Conservation (phyloP, 805 yeast species). For the Wickerhamiella kazuoi region DNA sequence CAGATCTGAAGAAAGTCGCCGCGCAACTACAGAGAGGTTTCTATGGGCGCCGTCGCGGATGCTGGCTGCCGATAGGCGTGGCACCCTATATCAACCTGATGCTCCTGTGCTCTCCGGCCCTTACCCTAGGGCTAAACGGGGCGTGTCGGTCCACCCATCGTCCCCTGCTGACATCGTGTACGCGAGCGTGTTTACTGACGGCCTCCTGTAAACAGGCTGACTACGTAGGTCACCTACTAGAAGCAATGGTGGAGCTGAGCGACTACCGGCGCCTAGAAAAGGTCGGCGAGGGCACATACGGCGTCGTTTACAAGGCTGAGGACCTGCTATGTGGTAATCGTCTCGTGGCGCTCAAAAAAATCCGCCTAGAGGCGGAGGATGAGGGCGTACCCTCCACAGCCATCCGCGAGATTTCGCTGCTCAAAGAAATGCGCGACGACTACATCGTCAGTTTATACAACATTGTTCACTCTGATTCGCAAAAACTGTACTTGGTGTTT, state of each 20-base stretch:
- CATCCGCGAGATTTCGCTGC: constrained; percentile 81
- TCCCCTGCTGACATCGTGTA: too few species aligned
- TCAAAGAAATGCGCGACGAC: constrained; percentile 86
- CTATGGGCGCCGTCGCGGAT: too few species aligned
- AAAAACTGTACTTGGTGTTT: constrained; percentile 80
- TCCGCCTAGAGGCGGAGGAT: constrained; percentile 86
- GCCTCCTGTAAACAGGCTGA: background rate
- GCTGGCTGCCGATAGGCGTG: too few species aligned
- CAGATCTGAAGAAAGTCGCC: too few species aligned
- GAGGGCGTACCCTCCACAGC: constrained; percentile 99
- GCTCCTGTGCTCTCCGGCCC: too few species aligned
- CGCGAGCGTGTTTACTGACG: background rate
- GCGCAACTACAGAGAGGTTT: too few species aligned
- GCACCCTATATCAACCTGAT: too few species aligned
- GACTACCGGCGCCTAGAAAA: constrained; percentile 90
- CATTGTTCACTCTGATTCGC: constrained; percentile 86
- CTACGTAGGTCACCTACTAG: background rate
- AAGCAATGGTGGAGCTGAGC: constrained; percentile 61
- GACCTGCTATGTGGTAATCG: constrained; percentile 79
- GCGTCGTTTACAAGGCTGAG: constrained; percentile 92
- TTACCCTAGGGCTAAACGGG: too few species aligned
- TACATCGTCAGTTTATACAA: constrained; percentile 83
- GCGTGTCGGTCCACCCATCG: background rate
- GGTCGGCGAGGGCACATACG: constrained; percentile 95
- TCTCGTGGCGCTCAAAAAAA: constrained; percentile 90